phyloP scores from a whole-genome alignment of 768 basidiomycete genomes.

The Mycena floridula region DNA sequence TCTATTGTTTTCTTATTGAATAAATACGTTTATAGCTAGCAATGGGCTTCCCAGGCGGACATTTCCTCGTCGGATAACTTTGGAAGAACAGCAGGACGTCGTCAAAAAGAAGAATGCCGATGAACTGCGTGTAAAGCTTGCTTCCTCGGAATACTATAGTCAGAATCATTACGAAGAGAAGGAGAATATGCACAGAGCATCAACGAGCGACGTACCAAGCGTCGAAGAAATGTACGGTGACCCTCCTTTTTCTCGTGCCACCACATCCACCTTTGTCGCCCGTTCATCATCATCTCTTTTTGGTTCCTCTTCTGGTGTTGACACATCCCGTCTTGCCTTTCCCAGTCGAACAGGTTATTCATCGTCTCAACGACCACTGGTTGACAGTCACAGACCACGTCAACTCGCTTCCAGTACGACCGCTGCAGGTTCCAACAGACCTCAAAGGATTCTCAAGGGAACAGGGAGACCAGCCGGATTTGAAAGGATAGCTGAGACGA shows the following conservation, averaged over 20 bases:
- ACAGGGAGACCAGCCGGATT: conserved; percentile 22
- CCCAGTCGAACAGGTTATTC: no score
- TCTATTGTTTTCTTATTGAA: no score
- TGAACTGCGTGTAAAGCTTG: conserved; percentile 3
- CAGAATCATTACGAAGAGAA: conserved; percentile 7
- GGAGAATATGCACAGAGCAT: conserved; percentile 5
- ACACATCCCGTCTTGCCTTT: no score
- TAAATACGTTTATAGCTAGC: no score
- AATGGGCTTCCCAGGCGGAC: background rate
- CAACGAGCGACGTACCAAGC: conserved; percentile 2
- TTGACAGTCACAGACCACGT: no score
- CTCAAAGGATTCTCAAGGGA: conserved; percentile 4
- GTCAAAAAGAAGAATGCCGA: conserved; percentile 5
- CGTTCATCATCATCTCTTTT: background rate
- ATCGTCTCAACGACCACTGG: no score
- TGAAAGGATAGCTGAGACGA: conserved; percentile 44
- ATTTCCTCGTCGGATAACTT: conserved; percentile 1
- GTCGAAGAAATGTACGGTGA: conserved; percentile 10
- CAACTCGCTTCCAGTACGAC: no score
- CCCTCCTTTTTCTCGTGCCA: background rate
- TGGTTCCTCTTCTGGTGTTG: background rate
- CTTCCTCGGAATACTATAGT: background rate
- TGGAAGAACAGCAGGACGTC: conserved; percentile 3
- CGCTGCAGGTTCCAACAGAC: conserved; percentile 1
- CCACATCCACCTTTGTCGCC: background rate